Conservation (phyloP, 2,329 filamentous ascomycete genomes). For the Sclerotinia borealis region DNA sequence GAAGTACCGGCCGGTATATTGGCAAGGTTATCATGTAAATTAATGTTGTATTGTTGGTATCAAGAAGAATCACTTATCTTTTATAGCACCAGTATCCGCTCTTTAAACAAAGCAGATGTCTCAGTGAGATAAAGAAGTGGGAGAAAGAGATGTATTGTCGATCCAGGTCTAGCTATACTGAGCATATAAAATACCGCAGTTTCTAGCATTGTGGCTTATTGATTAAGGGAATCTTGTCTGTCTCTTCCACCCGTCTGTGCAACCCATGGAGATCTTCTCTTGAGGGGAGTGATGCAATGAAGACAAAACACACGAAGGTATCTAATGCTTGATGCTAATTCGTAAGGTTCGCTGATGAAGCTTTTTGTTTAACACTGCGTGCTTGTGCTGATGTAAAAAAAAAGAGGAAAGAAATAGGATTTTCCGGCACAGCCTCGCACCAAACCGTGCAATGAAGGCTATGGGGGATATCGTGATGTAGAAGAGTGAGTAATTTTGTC, state of each 20-base stretch:
- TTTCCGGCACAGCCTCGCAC: neutral
- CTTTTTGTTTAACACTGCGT: conserved; percentile 5
- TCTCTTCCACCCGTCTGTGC: neutral
- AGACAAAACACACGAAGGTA: conserved; percentile 2
- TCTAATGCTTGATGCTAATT: conserved; percentile 9
- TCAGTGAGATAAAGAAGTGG: neutral
- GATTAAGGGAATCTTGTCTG: conserved; percentile 4
- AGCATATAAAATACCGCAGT: conserved; percentile 1
- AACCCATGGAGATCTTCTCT: neutral
- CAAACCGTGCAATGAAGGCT: neutral
- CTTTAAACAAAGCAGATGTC: neutral
- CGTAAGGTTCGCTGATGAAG: neutral
- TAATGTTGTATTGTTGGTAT: neutral
- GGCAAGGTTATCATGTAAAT: neutral
- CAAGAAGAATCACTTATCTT: neutral
- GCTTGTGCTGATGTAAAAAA: conserved; percentile 5
- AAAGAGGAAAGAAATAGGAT: neutral
- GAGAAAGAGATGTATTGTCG: conserved; percentile 8
- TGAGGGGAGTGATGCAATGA: conserved; percentile 10
- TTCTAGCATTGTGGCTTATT: neutral
- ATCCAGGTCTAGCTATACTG: conserved; percentile 8
- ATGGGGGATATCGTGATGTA: neutral
- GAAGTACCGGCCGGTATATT: neutral
- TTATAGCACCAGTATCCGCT: neutral
- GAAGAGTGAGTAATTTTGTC: neutral